A percentile compares a stretch with the other conserved stretches of the same genome.
Conservation (phyloP, 192 early-diverging fungal genomes). For the Phycomyces blakesleeanus region DNA sequence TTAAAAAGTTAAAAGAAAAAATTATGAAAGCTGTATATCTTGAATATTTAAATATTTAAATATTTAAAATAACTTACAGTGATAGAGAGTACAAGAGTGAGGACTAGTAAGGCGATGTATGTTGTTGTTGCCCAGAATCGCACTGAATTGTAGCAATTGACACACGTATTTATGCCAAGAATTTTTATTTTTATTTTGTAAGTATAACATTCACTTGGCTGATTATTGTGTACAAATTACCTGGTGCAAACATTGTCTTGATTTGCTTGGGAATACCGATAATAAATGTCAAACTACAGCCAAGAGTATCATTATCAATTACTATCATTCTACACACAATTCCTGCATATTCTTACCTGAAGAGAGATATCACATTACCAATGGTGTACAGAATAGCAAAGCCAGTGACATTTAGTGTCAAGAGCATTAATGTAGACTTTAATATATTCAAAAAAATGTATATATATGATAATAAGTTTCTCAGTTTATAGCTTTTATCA, state of each 20-base stretch:
- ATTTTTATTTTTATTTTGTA: too few relatives aligned
- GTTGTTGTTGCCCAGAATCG: constrained; percentile 22
- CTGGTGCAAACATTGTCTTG: constrained; percentile 76
- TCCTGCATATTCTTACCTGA: constrained; percentile 40
- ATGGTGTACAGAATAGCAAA: constrained; percentile 91
- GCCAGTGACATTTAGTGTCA: constrained; percentile 53
- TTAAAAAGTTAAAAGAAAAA: too few relatives aligned
- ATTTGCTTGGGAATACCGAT: constrained; percentile 84
- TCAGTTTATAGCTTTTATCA: background rate
- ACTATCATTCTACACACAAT: background rate
- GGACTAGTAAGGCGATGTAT: constrained; percentile 46
- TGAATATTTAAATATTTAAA: too few relatives aligned
- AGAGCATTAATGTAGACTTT: constrained; percentile 58
- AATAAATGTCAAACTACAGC: constrained; percentile 79
- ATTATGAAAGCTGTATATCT: too few relatives aligned
- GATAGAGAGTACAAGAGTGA: constrained; percentile 27
- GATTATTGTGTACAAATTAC: constrained; percentile 17
- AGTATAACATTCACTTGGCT: too few relatives aligned
- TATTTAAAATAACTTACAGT: constrained; percentile 20
- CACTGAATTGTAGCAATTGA: too few relatives aligned
- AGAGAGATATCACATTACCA: constrained; percentile 83
- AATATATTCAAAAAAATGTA: background rate
- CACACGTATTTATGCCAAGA: too few relatives aligned
- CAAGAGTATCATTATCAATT: background rate
- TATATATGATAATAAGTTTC: background rate